Conservation (phyloP, 495 filamentous ascomycete species). For the Penicillium canariense region DNA sequence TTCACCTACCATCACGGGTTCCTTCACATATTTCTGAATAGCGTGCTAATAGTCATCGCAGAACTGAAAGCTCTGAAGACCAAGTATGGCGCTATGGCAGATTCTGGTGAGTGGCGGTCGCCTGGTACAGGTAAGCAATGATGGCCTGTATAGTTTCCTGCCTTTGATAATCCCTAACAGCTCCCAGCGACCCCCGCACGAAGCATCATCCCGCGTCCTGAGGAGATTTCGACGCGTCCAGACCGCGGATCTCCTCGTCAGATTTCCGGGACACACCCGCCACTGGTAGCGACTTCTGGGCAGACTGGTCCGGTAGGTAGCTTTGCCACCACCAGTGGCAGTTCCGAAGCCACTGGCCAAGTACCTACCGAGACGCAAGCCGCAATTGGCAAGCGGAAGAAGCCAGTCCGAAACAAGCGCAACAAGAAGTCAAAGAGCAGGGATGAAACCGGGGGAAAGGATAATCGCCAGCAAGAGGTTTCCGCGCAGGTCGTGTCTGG, state of each 20-base stretch:
- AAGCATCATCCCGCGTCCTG: neutral
- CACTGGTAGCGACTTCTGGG: neutral
- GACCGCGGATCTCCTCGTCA: neutral
- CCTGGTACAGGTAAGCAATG: neutral
- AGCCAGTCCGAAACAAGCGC: neutral
- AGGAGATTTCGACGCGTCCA: neutral
- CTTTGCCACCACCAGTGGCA: too few relatives aligned
- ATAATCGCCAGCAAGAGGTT: slow-evolving; percentile 1
- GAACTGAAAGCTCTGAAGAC: neutral
- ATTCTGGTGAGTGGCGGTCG: neutral
- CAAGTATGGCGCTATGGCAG: neutral
- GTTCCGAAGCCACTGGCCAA: too few relatives aligned
- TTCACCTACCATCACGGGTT: neutral
- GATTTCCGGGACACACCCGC: neutral
- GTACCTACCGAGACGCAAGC: too few relatives aligned
- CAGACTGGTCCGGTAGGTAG: too few relatives aligned
- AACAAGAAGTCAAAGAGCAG: neutral
- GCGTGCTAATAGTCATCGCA: neutral
- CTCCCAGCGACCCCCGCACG: neutral
- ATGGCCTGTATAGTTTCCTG: neutral
- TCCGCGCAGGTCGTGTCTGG: neutral
- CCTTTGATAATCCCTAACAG: neutral
- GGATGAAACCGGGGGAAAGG: neutral
- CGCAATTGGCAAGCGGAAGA: neutral
- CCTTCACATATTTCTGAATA: neutral